Evolutionary conservation across 2,329 filamentous ascomycete genomes (phyloP), one percentile per base, ranked within the genome.

Genomic region (Venturiaceae sp.): DNA sequence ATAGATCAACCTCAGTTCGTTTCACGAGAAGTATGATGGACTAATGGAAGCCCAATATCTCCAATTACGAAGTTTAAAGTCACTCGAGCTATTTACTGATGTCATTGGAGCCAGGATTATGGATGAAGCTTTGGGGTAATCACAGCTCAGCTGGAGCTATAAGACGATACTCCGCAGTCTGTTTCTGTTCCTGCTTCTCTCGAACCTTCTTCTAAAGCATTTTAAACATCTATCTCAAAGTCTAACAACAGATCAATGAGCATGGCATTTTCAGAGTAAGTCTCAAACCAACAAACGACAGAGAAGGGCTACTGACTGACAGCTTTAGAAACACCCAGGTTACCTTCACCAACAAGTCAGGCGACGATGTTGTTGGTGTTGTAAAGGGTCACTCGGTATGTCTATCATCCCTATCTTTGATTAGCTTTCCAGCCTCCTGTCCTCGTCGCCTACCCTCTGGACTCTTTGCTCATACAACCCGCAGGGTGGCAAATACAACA

Each of bases 311-410:
- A 30, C 46, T 55, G n/a, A 58, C 44, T n/a, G 14, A 53, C 50
- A 34, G 19, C 41, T 28, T 5, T 26, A 60, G 59, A 19, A 60
- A 60, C 59, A 60, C 59, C 28, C 59, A 60, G 33, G 59, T 60
- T 30, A 60, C 59, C 33, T 60, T 60, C 56, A 60, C 59, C 41
- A 60, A 60, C 56, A 23, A 26, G 30, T 32, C 59, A 21, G 59
- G 59, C 32, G 59, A 60, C 28, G 59, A 60, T 55, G 59, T 60
- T 46, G 59, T 60, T 37, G 59, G 55, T 16, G 50, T 60, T 26
- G 59, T 60, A 6, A 60, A 60, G 30, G 28, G 59, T 44, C 37
- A 47, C 56, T 32, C n/a, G 7, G 59, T 60, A 58, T 26, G 59
- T n/a, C n/a, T n/a, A n/a, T n/a, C n/a, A n/a, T n/a, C n/a, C 26